Conservation (phyloP, 306 rosid genomes). For the Psophocarpus tetragonolobus region DNA sequence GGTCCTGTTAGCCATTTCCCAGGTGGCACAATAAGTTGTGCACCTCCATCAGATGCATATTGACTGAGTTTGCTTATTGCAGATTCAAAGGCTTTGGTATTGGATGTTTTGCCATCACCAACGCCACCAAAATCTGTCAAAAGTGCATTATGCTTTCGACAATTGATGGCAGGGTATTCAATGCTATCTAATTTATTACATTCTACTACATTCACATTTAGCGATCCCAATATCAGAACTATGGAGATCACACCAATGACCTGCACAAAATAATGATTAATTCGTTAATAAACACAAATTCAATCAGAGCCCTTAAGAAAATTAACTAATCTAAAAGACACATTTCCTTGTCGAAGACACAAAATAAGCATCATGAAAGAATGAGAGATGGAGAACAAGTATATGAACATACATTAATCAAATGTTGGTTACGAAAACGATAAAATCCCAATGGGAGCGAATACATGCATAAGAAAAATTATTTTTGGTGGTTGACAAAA, state of each 20-base stretch:
- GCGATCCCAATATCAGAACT: conserved; percentile 26
- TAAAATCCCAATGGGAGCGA: background rate
- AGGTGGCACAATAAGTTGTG: conserved; percentile 60
- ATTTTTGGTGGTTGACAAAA: background rate
- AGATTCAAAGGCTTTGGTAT: conserved; percentile 58
- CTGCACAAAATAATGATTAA: conserved; percentile 20
- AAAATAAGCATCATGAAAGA: background rate
- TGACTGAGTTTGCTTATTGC: conserved; percentile 57
- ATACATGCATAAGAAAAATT: background rate
- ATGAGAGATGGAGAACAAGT: background rate
- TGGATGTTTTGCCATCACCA: conserved; percentile 75
- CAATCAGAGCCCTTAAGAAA: background rate
- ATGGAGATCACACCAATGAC: background rate
- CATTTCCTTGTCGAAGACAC: background rate
- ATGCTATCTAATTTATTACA: background rate
- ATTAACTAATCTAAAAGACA: background rate
- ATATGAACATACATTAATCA: background rate
- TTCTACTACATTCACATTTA: conserved; percentile 33
- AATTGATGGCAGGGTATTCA: conserved; percentile 38
- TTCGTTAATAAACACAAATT: background rate
- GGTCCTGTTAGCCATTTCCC: conserved; percentile 82
- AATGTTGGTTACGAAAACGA: background rate
- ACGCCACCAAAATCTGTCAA: conserved; percentile 73
- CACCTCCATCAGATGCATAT: conserved; percentile 62
- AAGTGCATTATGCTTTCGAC: conserved; percentile 62